Conservation (phyloP, 2,329 filamentous ascomycete species). For the Metarhizium brunneum region DNA sequence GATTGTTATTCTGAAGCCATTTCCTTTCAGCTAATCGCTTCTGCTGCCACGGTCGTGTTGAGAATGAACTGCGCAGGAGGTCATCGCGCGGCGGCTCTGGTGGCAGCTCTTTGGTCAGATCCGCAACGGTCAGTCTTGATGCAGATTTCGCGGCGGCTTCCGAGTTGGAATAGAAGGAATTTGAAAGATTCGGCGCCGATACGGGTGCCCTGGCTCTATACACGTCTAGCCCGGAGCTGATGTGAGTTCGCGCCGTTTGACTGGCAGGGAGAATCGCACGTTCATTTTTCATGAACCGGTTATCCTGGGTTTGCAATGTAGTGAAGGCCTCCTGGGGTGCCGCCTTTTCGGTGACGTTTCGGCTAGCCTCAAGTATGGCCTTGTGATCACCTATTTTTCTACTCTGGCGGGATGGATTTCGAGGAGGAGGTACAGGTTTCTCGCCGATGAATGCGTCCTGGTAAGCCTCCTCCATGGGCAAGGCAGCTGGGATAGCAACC, state of each 20-base stretch:
- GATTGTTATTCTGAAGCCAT: background rate
- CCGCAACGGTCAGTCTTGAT: constrained; percentile 10
- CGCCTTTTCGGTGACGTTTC: background rate
- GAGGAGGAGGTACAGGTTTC: constrained; percentile 1
- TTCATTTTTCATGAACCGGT: background rate
- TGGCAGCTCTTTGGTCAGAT: constrained; percentile 10
- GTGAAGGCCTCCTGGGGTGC: background rate
- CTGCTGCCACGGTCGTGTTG: background rate
- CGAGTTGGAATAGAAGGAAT: constrained; percentile 7
- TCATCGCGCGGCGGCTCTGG: constrained; percentile 8
- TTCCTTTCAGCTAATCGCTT: background rate
- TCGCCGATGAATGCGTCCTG: background rate
- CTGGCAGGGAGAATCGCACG: too few relatives aligned
- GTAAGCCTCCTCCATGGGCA: background rate
- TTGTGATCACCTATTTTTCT: constrained; percentile 3
- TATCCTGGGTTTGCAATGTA: background rate
- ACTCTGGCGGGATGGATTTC: background rate
- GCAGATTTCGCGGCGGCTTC: background rate
- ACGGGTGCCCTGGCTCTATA: background rate
- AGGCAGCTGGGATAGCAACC: background rate
- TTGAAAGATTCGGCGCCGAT: constrained; percentile 17
- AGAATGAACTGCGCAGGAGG: constrained; percentile 5
- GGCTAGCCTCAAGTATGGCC: background rate
- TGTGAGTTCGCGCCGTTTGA: background rate
- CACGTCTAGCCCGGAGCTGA: background rate